Base-by-base conservation (phyloP, 306 rosid genomes). In the Quercus bicolor region DNA sequence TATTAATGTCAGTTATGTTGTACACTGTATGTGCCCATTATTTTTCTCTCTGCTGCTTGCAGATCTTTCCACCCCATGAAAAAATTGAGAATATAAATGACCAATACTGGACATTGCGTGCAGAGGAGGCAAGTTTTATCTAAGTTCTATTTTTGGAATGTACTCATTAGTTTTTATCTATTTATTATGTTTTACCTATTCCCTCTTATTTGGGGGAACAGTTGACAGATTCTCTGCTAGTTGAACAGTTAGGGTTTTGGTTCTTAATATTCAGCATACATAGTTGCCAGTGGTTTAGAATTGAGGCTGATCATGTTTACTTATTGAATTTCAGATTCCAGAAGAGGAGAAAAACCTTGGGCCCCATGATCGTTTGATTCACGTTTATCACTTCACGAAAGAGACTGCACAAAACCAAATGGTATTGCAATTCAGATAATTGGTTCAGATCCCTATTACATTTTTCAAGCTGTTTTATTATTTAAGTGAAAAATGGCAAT, bases 371-470 rank as follows among this genome's bases (percentile, higher is more conserved):
- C 93, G 97, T 16, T 80, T 94, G 90, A 88, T 94, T 79, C 97
- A 94, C 80, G 97, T 92, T 59, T 94, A 91, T 86, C 98, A 94
- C 85, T 92, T 94, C 79, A 81, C 82, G 73, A 94, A 86, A 83
- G 98, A 92, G 48, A 78, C 90, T 2, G 82, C 90, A 9, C 93
- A 89, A 78, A 92, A 88, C 85, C 97, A 86, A 86, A 84, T 86
- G 91, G 94, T 88, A 86, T 75, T 70, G 23, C 29, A 52, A 71
- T 57, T 59, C 10, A 4, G 34, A 34, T 19, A 33, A 33, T 3
- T 66, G 52, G 20, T 66, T 8, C 71, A 9, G 5, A 26, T 15
- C 16, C 29, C 5, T 62, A 11, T 26, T 62, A 62, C 37, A 13
- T 28, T 15, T 18, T 61, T 10, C 26, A 33, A 8, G 72, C 26